Conservation (phyloP, 2,329 filamentous ascomycete genomes). For the Pochonia chlamydosporia region DNA sequence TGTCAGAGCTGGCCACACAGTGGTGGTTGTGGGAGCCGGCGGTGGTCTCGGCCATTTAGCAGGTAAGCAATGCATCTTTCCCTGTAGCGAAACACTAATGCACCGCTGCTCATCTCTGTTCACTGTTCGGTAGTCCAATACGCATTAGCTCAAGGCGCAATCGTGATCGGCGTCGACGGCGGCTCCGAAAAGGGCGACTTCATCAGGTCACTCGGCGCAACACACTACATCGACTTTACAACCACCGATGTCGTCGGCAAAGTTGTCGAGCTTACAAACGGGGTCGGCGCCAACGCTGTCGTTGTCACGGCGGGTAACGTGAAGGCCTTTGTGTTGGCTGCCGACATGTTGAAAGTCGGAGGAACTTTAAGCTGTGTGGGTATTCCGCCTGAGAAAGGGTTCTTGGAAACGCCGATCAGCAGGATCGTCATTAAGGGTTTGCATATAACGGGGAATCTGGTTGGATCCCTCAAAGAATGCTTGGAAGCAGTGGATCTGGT, state of each 20-base stretch:
- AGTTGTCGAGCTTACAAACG: conserved; percentile 9
- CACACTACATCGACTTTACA: not conserved
- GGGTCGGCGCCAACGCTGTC: conserved; percentile 10
- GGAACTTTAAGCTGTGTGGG: conserved; percentile 12
- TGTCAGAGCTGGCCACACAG: conserved; percentile 11
- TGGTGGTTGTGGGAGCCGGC: conserved; percentile 12
- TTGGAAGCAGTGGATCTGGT: conserved; percentile 12
- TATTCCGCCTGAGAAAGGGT: conserved; percentile 7
- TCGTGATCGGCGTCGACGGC: no score
- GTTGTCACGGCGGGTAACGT: conserved; percentile 11
- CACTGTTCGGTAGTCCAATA: no score
- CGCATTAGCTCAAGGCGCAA: no score
- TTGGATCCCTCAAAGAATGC: conserved; percentile 15
- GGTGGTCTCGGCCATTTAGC: conserved; percentile 13
- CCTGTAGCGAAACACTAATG: not conserved
- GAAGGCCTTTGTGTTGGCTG: conserved; percentile 11
- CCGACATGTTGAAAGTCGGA: conserved; percentile 12
- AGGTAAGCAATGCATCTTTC: conserved; percentile 6
- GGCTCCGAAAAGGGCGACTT: no score
- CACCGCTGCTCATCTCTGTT: not conserved
- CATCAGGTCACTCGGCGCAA: no score
- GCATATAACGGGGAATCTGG: conserved; percentile 12
- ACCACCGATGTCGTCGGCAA: not conserved
- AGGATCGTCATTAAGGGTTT: no score
- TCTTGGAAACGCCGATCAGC: not conserved